Percentiles rank a stretch among this genome's conserved stretches.
Evolutionary conservation across 2,329 filamentous ascomycete genomes (phyloP).

Genomic region (Fusarium sp.): DNA sequence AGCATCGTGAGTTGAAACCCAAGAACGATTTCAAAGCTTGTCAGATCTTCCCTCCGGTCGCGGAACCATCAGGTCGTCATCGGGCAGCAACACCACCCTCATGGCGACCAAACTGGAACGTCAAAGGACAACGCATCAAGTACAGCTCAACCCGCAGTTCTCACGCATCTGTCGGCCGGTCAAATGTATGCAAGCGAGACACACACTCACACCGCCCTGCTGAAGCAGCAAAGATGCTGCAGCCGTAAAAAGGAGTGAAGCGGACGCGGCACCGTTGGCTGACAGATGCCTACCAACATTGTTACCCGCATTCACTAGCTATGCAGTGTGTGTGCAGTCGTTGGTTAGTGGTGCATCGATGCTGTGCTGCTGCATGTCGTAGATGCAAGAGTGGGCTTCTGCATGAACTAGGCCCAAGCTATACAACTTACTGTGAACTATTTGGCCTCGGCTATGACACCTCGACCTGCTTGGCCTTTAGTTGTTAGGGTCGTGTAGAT

Average conservation of each 20-base stretch:
- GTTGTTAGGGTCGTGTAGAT: slow-evolving; percentile 16
- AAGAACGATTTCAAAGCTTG: not conserved
- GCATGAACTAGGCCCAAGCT: slow-evolving; percentile 43
- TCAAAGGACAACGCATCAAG: slow-evolving; percentile 39
- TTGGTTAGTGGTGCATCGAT: slow-evolving; percentile 35
- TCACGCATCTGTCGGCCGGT: slow-evolving; percentile 33
- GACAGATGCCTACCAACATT: slow-evolving; percentile 32
- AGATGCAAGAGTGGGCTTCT: slow-evolving; percentile 41
- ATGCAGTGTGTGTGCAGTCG: slow-evolving; percentile 31
- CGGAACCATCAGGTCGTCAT: slow-evolving; percentile 42
- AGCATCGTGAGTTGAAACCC: not conserved
- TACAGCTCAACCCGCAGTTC: slow-evolving; percentile 43
- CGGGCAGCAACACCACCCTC: slow-evolving; percentile 42
- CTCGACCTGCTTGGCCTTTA: slow-evolving; percentile 9
- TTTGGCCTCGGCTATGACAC: slow-evolving; percentile 19
- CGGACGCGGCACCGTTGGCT: slow-evolving; percentile 40
- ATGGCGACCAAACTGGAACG: slow-evolving; percentile 33
- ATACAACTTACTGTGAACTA: slow-evolving; percentile 27
- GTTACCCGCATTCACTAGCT: slow-evolving; percentile 35
- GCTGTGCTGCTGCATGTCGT: slow-evolving; percentile 38
- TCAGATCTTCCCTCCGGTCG: slow-evolving; percentile 15
- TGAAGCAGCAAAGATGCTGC: slow-evolving; percentile 34
- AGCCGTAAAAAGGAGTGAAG: slow-evolving; percentile 38
- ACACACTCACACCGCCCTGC: slow-evolving; percentile 39
- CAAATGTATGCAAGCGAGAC: slow-evolving; percentile 34